A percentile compares a stretch with the other conserved stretches of the same genome.
These are phyloP conservation scores for Vigna angularis DNA, from an alignment of 306 rosid species.

Conservation along the genomic window DNA sequence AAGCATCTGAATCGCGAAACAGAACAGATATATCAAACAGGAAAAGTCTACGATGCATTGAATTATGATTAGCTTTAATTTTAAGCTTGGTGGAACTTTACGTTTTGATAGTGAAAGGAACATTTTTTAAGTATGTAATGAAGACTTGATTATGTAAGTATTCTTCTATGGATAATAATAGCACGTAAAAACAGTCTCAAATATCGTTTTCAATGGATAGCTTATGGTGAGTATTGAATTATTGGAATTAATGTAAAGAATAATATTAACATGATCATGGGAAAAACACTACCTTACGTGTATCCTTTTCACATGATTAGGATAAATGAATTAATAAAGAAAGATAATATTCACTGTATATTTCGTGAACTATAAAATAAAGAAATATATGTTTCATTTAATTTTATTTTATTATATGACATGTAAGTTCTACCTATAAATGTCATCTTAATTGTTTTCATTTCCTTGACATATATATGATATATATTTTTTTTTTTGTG, in stretches of 20 bases:
- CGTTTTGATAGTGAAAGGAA: conserved; percentile 33
- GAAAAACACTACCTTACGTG: neutral
- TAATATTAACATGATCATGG: too few relatives aligned
- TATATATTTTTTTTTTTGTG: too few relatives aligned
- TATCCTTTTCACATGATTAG: conserved; percentile 46
- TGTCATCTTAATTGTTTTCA: neutral
- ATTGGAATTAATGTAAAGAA: neutral
- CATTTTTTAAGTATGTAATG: neutral
- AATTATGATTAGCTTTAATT: neutral
- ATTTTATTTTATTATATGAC: conserved; percentile 10
- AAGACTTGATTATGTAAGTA: conserved; percentile 26
- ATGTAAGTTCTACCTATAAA: conserved; percentile 4
- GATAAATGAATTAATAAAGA: neutral
- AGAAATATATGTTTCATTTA: neutral
- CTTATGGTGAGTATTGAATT: neutral
- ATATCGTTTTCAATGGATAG: conserved; percentile 19
- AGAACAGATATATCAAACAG: conserved; percentile 7
- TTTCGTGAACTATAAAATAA: conserved; percentile 24
- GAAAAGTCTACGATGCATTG: conserved; percentile 13
- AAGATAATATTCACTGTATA: neutral
- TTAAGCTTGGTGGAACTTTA: neutral
- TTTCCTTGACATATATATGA: too few relatives aligned
- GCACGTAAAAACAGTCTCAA: neutral
- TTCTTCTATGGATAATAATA: conserved; percentile 35
- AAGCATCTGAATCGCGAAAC: conserved; percentile 1